These are phyloP conservation scores for Anisodus acutangulus DNA, from an alignment of 257 asterid species.

Conservation along the genomic window DNA sequence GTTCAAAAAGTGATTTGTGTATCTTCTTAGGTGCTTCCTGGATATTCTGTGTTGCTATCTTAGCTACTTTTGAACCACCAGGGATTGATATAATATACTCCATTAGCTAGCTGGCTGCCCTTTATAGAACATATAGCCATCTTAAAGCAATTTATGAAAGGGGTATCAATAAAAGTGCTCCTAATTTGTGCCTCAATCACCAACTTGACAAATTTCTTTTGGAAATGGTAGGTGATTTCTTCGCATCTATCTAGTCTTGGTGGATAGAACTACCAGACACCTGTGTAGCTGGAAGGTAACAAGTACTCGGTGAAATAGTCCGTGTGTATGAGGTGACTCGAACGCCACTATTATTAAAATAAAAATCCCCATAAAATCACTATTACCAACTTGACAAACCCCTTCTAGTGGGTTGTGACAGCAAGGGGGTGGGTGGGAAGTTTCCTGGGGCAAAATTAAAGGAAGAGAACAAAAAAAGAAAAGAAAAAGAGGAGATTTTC, in stretches of 20 bases:
- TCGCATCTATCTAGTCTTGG: neutral
- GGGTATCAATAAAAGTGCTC: neutral
- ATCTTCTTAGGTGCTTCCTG: neutral
- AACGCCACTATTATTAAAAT: neutral
- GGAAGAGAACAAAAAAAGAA: neutral
- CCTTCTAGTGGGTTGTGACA: neutral
- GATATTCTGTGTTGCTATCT: neutral
- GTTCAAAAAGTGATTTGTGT: neutral
- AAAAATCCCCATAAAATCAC: too few relatives aligned
- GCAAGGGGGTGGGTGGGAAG: neutral
- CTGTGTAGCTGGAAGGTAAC: neutral
- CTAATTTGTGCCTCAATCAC: neutral
- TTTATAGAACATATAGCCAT: neutral
- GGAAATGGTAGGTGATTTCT: neutral
- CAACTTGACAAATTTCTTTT: neutral
- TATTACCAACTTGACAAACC: constrained; percentile 6
- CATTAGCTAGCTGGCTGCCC: neutral
- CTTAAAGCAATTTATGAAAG: neutral
- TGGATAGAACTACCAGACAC: neutral
- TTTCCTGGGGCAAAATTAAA: neutral
- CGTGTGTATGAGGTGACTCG: neutral
- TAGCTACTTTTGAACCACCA: constrained; percentile 4
- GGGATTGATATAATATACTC: neutral
- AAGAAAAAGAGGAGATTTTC: neutral
- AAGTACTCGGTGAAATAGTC: neutral